Conservation (phyloP, 2,329 filamentous ascomycete genomes). For the Alternaria consortialis region DNA sequence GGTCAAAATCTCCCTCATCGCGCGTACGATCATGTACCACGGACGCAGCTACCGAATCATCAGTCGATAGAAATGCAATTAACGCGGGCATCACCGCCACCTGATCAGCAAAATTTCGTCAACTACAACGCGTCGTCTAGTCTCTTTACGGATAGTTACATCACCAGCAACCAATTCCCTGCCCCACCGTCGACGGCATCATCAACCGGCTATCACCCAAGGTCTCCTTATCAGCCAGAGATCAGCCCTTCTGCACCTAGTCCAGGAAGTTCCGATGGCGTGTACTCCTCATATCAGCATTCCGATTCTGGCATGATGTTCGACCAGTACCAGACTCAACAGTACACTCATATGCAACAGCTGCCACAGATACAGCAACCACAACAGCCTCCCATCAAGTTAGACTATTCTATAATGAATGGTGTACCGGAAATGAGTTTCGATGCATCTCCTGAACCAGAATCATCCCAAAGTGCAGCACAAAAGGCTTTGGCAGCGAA, state of each 20-base stretch:
- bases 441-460: slow-evolving; percentile 39
- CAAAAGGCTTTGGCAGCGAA: slow-evolving; percentile 38
- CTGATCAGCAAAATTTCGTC: slow-evolving; percentile 37
- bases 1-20: slow-evolving; percentile 24
- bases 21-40: slow-evolving; percentile 23
- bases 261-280: slow-evolving; percentile 42
- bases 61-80: slow-evolving; percentile 36
- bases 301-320: slow-evolving; percentile 36
- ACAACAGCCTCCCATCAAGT: slow-evolving; percentile 11
- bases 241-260: slow-evolving; percentile 43
- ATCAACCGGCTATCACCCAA: slow-evolving; percentile 27
- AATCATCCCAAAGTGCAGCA: slow-evolving; percentile 26
- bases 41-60: slow-evolving; percentile 21
- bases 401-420: slow-evolving; percentile 15
- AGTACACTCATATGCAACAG: slow-evolving; percentile 13
- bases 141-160: slow-evolving; percentile 38
- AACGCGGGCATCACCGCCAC: slow-evolving; percentile 34
- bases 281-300: slow-evolving; percentile 37
- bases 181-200: slow-evolving; percentile 37
- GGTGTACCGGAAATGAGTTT: slow-evolving; percentile 31
- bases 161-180: slow-evolving; percentile 23
- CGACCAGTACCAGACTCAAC: slow-evolving; percentile 27
- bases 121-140: slow-evolving; percentile 39
- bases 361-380: slow-evolving; percentile 10
- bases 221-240: slow-evolving; percentile 31